Conservation (phyloP, 192 early-diverging fungal genomes). For the Backusella parvicylindrica region DNA sequence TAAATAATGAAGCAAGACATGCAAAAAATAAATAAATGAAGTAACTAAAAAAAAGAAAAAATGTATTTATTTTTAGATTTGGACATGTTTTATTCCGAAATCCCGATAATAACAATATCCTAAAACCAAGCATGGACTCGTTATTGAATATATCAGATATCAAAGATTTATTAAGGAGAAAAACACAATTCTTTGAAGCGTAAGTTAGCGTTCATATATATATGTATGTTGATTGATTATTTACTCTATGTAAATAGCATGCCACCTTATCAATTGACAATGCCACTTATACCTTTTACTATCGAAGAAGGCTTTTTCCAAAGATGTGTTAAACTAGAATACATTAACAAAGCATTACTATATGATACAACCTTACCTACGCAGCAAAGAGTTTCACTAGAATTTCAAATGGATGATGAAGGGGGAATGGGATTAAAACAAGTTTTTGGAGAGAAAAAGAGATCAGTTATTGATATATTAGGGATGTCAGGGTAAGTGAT, state of each 20-base stretch:
- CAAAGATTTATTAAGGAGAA: background rate
- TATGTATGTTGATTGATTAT: no score
- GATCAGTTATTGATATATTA: background rate
- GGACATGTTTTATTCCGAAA: constrained; percentile 11
- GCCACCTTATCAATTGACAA: constrained; percentile 5
- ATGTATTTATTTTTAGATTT: background rate
- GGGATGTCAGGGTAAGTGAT: constrained; percentile 10
- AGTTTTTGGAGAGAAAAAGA: background rate
- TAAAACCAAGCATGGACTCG: background rate
- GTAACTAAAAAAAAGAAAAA: no score
- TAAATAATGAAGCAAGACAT: no score
- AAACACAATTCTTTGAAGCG: constrained; percentile 6
- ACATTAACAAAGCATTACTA: constrained; percentile 5
- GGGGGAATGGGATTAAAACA: background rate
- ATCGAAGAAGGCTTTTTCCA: background rate
- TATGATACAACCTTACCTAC: background rate
- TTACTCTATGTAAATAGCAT: constrained; percentile 6
- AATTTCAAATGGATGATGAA: background rate
- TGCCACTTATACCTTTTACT: constrained; percentile 2
- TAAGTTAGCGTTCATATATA: no score
- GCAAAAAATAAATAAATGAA: no score
- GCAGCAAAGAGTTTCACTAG: background rate
- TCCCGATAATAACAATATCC: background rate
- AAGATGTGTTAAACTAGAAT: background rate
- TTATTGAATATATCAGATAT: background rate